These are phyloP conservation scores for Annulohypoxylon stygium DNA, from an alignment of 495 filamentous ascomycete species.

Conservation along the genomic window DNA sequence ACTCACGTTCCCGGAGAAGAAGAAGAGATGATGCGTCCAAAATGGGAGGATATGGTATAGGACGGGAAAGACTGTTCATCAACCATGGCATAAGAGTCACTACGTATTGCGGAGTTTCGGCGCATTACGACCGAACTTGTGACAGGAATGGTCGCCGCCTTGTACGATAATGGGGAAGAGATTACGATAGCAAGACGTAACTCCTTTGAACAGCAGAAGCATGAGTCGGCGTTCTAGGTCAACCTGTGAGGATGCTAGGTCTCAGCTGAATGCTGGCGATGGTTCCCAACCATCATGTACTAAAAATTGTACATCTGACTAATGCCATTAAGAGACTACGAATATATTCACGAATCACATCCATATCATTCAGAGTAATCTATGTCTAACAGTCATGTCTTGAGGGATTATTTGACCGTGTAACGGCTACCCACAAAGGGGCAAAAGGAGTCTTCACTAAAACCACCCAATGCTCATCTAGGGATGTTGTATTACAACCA, in stretches of 20 bases:
- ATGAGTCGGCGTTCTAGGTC: conserved; percentile 38
- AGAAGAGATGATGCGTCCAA: conserved; percentile 60
- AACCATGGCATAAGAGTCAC: not conserved
- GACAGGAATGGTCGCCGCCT: not conserved
- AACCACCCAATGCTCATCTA: not conserved
- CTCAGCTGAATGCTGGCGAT: not conserved
- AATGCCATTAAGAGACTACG: conserved; percentile 12
- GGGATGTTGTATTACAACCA: not conserved
- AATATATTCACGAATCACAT: conserved; percentile 11
- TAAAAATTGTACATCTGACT: conserved; percentile 24
- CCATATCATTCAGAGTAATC: not conserved
- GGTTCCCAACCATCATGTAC: conserved; percentile 22
- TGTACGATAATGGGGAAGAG: conserved; percentile 34
- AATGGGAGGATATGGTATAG: not conserved
- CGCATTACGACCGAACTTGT: not conserved
- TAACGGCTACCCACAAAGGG: not conserved
- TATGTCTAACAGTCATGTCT: not conserved
- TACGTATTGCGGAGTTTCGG: conserved; percentile 1
- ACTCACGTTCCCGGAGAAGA: conserved; percentile 80
- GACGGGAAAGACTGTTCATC: not conserved
- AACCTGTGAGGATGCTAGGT: conserved; percentile 2
- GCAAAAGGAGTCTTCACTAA: not conserved
- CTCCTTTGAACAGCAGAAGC: conserved; percentile 12
- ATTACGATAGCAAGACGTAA: not conserved
- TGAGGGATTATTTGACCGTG: not conserved